These are phyloP conservation scores for Ascochyta fabae DNA, from an alignment of 2,329 filamentous ascomycete genomes.

Conservation along the genomic window DNA sequence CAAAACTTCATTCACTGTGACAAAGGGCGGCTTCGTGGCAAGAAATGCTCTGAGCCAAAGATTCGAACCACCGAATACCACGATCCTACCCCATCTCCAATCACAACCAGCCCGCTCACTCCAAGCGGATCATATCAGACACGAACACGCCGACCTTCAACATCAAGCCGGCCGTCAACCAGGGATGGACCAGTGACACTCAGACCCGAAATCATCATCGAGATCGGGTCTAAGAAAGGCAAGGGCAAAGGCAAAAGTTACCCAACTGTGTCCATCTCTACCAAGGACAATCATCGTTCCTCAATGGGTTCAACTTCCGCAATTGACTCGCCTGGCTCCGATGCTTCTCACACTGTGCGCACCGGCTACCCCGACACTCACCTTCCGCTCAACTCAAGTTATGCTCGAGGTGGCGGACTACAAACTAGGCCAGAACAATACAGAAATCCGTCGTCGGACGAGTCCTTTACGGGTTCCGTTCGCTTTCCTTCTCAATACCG, in stretches of 20 bases:
- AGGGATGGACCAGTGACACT: constrained; percentile 29
- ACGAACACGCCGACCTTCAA: constrained; percentile 34
- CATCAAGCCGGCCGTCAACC: constrained; percentile 34
- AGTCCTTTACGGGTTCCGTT: constrained; percentile 35
- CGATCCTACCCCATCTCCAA: constrained; percentile 39
- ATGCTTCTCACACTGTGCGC: constrained; percentile 38
- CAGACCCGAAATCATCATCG: constrained; percentile 39
- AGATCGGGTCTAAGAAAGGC: constrained; percentile 34
- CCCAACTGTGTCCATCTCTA: constrained; percentile 23
- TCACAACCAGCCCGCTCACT: constrained; percentile 39
- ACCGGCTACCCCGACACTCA: constrained; percentile 44
- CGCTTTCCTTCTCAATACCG: constrained; percentile 39
- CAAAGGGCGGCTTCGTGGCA: constrained; percentile 24
- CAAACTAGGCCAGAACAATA: constrained; percentile 29
- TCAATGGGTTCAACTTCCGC: constrained; percentile 24
- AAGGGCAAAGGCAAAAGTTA: constrained; percentile 31
- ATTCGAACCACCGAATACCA: constrained; percentile 36
- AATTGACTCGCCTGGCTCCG: constrained; percentile 40
- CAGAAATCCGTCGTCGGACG: constrained; percentile 38
- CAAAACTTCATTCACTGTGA: constrained; percentile 36
- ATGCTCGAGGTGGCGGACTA: constrained; percentile 28
- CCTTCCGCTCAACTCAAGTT: constrained; percentile 21
- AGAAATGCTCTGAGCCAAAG: constrained; percentile 35
- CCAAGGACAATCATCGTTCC: constrained; percentile 32
- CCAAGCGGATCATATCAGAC: constrained; percentile 32